Percentiles rank a stretch among this genome's conserved stretches.
Evolutionary conservation across 495 filamentous ascomycete genomes (phyloP).

Genomic region (Daldinia concentrica): DNA sequence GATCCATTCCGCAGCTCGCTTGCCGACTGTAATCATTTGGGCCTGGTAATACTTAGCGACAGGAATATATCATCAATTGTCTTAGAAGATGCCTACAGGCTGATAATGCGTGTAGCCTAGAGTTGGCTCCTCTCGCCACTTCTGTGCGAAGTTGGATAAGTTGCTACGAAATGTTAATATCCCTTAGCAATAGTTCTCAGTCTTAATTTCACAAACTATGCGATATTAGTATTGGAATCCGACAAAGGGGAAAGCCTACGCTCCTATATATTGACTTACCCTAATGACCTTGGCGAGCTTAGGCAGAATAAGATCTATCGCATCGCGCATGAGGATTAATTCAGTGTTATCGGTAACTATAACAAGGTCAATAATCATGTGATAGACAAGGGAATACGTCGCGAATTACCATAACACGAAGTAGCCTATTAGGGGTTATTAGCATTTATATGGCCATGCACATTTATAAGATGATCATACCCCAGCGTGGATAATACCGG

Average conservation of each 20-base stretch:
- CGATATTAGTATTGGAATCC: slow-evolving; percentile 3
- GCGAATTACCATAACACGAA: slow-evolving; percentile 18
- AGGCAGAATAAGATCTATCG: slow-evolving; percentile 52
- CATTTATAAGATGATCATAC: slow-evolving; percentile 35
- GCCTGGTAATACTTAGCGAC: slow-evolving; percentile 6
- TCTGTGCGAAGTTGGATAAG: slow-evolving; percentile 75
- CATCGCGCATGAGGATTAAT: slow-evolving; percentile 80
- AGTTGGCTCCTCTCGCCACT: slow-evolving; percentile 71
- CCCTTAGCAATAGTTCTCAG: background rate
- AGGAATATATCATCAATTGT: background rate
- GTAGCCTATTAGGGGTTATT: slow-evolving; percentile 18
- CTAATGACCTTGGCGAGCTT: slow-evolving; percentile 86
- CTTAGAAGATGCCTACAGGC: slow-evolving; percentile 48
- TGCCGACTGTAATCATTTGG: slow-evolving; percentile 84
- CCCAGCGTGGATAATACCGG: slow-evolving; percentile 71
- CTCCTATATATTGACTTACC: slow-evolving; percentile 10
- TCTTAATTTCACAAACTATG: background rate
- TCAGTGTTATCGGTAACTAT: slow-evolving; percentile 84
- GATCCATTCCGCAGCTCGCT: slow-evolving; percentile 79
- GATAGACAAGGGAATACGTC: background rate
- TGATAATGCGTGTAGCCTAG: slow-evolving; percentile 82
- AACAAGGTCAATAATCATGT: slow-evolving; percentile 6
- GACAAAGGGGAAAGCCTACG: background rate
- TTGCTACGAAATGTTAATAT: slow-evolving; percentile 58
- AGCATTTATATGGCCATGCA: slow-evolving; percentile 7